Percentiles rank a stretch among this genome's conserved stretches.
Evolutionary conservation across 108 stramenopile genomes (phyloP).

Genomic region (Asterionellopsis glacialis): DNA sequence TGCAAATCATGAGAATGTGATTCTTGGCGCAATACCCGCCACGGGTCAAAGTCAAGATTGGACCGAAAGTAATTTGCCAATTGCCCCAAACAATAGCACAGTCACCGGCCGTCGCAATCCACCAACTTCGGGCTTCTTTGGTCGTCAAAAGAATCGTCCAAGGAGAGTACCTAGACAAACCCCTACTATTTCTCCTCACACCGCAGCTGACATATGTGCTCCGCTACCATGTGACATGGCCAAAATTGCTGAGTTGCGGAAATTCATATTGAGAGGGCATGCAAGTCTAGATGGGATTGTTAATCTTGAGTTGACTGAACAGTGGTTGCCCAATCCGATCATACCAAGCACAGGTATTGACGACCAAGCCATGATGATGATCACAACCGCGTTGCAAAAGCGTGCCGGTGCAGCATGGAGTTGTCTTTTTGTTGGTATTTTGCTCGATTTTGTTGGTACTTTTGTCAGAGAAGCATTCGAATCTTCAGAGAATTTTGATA

Average conservation of each 20-base stretch:
- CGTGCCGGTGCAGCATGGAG: constrained; percentile 51
- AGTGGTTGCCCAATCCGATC: constrained; percentile 25
- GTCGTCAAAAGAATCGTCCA: not conserved
- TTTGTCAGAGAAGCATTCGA: not conserved
- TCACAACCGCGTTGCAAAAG: constrained; percentile 33
- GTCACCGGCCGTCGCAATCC: too few relatives aligned
- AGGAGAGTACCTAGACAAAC: constrained; percentile 9
- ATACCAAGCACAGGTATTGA: constrained; percentile 13
- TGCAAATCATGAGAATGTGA: constrained; percentile 47
- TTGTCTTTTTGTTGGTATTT: constrained; percentile 33
- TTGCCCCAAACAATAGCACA: too few relatives aligned
- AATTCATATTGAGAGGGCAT: constrained; percentile 45
- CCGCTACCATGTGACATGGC: constrained; percentile 36
- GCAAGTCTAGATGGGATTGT: constrained; percentile 51
- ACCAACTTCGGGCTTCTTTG: too few relatives aligned
- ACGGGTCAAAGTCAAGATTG: too few relatives aligned
- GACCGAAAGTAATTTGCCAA: too few relatives aligned
- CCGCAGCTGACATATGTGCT: constrained; percentile 70
- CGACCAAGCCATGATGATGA: too few relatives aligned
- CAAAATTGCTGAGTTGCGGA: constrained; percentile 20
- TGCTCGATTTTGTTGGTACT: constrained; percentile 11
- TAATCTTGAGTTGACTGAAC: constrained; percentile 65
- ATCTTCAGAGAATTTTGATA: not conserved
- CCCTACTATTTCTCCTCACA: constrained; percentile 11
- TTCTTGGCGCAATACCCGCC: constrained; percentile 36